These are phyloP conservation scores for Panaeolus papilionaceus DNA, from an alignment of 768 basidiomycete genomes.

Conservation along the genomic window DNA sequence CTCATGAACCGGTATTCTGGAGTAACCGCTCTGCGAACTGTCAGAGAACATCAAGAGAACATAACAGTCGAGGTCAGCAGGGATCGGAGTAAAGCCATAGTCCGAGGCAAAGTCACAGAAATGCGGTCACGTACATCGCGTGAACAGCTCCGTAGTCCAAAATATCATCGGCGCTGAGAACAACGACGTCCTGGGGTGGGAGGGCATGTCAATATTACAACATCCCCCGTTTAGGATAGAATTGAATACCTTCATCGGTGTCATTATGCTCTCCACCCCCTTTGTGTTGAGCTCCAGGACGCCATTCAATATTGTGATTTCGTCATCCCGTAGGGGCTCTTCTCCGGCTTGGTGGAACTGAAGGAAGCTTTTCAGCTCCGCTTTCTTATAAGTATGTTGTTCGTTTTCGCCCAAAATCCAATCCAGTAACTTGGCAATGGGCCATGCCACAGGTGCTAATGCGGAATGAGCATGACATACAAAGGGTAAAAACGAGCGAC, in stretches of 20 bases:
- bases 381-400: slow-evolving; percentile 81
- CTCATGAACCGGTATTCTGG: slow-evolving; percentile 89
- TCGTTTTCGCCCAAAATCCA: slow-evolving; percentile 78
- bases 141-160: slow-evolving; percentile 84
- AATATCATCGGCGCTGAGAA: slow-evolving; percentile 77
- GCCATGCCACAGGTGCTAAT: slow-evolving; percentile 80
- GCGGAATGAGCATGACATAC: slow-evolving; percentile 23
- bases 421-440: slow-evolving; percentile 85
- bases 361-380: slow-evolving; percentile 78
- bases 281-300: slow-evolving; percentile 81
- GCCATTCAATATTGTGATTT: slow-evolving; percentile 82
- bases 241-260: slow-evolving; percentile 64
- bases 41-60: background rate
- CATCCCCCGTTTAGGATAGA: background rate
- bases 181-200: slow-evolving; percentile 73
- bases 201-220: background rate
- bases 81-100: background rate
- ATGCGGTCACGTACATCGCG: slow-evolving; percentile 53
- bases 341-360: slow-evolving; percentile 81
- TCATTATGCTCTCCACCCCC: slow-evolving; percentile 82
- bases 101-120: slow-evolving; percentile 11
- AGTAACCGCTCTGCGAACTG: slow-evolving; percentile 84
- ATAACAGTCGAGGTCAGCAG: slow-evolving; percentile 14
- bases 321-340: slow-evolving; percentile 81
- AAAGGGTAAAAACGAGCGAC: slow-evolving; percentile 12